Evolutionary conservation across 1,139 yeast species (phyloP), one percentile per base, ranked within the genome.

Genomic region (Blastobotrys proliferans): DNA sequence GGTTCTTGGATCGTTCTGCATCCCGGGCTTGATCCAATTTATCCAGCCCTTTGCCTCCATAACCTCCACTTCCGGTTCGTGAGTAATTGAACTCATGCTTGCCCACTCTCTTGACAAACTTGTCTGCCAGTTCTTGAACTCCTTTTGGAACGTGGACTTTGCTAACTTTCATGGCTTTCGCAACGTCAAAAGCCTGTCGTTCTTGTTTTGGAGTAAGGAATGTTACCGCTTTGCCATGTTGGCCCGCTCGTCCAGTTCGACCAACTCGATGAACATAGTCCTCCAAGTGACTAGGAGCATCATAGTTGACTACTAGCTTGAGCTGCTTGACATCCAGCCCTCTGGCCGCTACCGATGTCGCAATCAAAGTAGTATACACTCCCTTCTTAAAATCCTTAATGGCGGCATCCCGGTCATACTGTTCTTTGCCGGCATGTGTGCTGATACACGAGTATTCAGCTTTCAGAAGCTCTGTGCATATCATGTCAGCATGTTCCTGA

Each of bases 241-340:
- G 73, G 0, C 94, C 94, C 1, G 97, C 98, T 48, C 99, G 72
- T 0, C 97, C 99, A 0, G 99, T 94, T 51, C 99, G 71, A 0
- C 99, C 99, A 0, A 90, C 95, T 22, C 98, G 73, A 63, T 92
- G 99, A 5, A 94, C 94, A 58, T 92, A 92, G 60, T 94, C 98
- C 50, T 94, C 97, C 74, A 90, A 76, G 51, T 92, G 95, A 51
- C 76, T 84, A 0, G 97, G 95, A 0, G 96, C 81, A 60, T 92
- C 96, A 58, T 77, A 92, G 53, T 92, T 85, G 8, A 92, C 70
- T 2, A 92, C 97, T 35, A 88, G 64, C 44, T 79, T 79, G 27
- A 92, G 73, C 24, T 82, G 83, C 45, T 86, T 83, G 10, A 94
- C 96, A 64, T 92, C 97, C 25, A 92, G 67, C 0, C 99, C 99